These are phyloP conservation scores for carrot (Daucus carota) DNA, from an alignment of 129 eudicot genomes.

Conservation along the genomic window DNA sequence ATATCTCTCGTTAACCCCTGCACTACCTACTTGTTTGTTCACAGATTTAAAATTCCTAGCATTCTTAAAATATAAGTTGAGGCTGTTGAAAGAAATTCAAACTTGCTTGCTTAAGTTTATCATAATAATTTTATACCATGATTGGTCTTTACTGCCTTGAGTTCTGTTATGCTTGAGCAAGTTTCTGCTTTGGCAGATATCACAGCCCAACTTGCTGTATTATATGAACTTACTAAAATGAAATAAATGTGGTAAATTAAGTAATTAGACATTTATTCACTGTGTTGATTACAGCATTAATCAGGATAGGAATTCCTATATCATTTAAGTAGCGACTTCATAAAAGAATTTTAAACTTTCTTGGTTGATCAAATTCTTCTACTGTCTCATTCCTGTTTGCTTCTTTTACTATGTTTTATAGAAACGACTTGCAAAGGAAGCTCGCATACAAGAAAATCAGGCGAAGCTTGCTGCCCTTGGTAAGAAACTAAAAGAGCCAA, in stretches of 20 bases:
- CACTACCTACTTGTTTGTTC: not conserved
- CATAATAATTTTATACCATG: not conserved
- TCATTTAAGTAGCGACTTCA: not conserved
- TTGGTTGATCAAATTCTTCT: constrained; percentile 1
- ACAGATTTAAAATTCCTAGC: not conserved
- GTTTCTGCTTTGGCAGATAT: not conserved
- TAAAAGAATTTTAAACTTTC: not conserved
- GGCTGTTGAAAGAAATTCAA: not conserved
- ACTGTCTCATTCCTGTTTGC: constrained; percentile 1
- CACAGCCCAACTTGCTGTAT: not conserved
- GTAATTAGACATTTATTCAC: too few relatives aligned
- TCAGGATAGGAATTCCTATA: too few relatives aligned
- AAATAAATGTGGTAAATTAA: not conserved
- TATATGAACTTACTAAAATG: not conserved
- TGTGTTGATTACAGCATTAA: too few relatives aligned
- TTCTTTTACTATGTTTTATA: constrained; percentile 23
- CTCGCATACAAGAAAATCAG: constrained; percentile 78
- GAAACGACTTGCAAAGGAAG: constrained; percentile 99
- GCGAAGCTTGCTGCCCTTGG: constrained; percentile 86
- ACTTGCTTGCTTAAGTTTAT: not conserved
- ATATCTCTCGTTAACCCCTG: not conserved
- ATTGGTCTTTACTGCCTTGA: not conserved
- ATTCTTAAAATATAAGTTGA: not conserved
- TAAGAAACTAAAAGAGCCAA: constrained; percentile 72
- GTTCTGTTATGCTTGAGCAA: not conserved